phyloP scores from a whole-genome alignment of 2,329 filamentous ascomycete species.

The Trichoderma sp. region DNA sequence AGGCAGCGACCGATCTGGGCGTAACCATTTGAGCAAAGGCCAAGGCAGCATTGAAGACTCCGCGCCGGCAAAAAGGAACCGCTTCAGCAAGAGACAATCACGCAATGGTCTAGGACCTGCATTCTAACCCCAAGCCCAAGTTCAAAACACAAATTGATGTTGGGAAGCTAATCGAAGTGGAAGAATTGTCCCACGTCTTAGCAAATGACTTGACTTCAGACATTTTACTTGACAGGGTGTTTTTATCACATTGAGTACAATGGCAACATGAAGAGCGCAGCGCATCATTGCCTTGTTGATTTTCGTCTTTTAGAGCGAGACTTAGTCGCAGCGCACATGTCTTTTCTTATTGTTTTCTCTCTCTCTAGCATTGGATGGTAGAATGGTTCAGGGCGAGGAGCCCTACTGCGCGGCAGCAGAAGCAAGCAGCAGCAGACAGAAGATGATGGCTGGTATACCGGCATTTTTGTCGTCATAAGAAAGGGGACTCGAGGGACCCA shows the following conservation, averaged over 20 bases:
- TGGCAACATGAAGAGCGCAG: constrained; percentile 14
- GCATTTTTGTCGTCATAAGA: constrained; percentile 3
- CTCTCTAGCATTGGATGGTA: constrained; percentile 18
- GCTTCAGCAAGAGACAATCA: constrained; percentile 89
- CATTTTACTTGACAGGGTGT: constrained; percentile 5
- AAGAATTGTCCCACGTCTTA: neutral
- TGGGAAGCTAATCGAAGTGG: neutral
- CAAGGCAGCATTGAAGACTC: constrained; percentile 55
- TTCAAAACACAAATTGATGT: neutral
- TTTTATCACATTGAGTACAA: constrained; percentile 5
- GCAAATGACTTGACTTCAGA: constrained; percentile 1
- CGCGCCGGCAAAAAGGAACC: constrained; percentile 51
- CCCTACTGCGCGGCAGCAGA: constrained; percentile 8
- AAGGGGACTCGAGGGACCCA: neutral
- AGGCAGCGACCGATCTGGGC: constrained; percentile 50
- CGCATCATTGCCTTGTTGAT: neutral
- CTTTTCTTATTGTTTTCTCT: constrained; percentile 15
- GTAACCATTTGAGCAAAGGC: constrained; percentile 58
- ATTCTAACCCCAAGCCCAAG: neutral
- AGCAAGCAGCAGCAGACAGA: neutral
- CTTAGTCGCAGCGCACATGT: constrained; percentile 15
- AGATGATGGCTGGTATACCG: constrained; percentile 13
- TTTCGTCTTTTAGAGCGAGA: constrained; percentile 14
- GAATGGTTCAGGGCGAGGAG: constrained; percentile 14
- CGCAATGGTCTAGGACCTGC: constrained; percentile 63